Evolutionary conservation across 768 basidiomycete species (phyloP), one percentile per base, ranked within the genome.

Genomic region (Phylloporus sp.): DNA sequence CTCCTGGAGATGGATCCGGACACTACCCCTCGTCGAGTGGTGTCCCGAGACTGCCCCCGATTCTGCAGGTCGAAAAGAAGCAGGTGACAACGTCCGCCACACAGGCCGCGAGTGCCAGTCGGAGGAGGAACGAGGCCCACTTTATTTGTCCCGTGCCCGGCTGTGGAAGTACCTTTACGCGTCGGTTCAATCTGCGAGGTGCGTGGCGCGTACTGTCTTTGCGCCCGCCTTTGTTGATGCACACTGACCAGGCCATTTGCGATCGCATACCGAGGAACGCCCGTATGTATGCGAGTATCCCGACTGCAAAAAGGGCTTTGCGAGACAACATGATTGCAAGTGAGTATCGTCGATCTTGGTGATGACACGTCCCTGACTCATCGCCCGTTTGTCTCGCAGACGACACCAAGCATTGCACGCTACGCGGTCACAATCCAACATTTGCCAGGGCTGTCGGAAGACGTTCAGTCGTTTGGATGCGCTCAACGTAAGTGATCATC

Each of bases 281-380:
- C 94, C 94, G 32, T 97, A 92, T 70, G 82, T 91, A 53, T 97
- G 94, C 68, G 86, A 91, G 53, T 94, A 88, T 81, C 89, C 91
- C 12, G 93, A 92, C 27, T 97, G 94, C 69, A 88, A 88, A 66
- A 97, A 97, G 68, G 88, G 91, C 23, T 95, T 97, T 67, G 94
- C 94, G 45, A 80, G 94, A 40, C 91, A 95, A 68, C 94, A 97
- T 69, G 94, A 97, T 66, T 95, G 93, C 88, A 97, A 97, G 86
- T 89, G 64, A 66, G 88, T 83, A 16, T 18, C 27, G 23, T 48
- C 45, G 59, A 61, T 61, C 56, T 13, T 13, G 2, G 11, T 12
- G 28, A 43, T 42, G 26, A 44, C 53, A 28, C 23, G 38, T 49
- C 28, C 26, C 26, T 43, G 7, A 50, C 53, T 59, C 44, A 55